phyloP scores from a whole-genome alignment of 2,329 filamentous ascomycete genomes.

The Colletotrichum musae region DNA sequence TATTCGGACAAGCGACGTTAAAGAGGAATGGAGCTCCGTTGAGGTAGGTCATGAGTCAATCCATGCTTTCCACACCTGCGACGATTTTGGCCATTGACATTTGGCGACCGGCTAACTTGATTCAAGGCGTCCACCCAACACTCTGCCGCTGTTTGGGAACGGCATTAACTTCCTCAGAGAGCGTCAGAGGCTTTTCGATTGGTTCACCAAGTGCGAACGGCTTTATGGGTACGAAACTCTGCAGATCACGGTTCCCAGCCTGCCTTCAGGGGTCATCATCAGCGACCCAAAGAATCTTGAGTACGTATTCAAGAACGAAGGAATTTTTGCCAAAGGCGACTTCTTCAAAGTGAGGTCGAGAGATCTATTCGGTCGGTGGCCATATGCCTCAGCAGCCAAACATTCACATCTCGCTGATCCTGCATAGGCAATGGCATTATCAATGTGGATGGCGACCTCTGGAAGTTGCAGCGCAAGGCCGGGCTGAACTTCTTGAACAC shows the following conservation, averaged over 20 bases:
- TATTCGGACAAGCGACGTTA: conserved; percentile 34
- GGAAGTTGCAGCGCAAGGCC: conserved; percentile 74
- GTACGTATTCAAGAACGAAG: conserved; percentile 73
- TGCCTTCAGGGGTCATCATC: conserved; percentile 75
- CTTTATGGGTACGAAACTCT: conserved; percentile 72
- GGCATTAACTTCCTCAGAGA: conserved; percentile 73
- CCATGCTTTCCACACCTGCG: not conserved
- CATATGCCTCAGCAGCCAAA: not conserved
- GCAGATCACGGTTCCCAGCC: conserved; percentile 72
- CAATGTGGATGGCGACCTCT: conserved; percentile 75
- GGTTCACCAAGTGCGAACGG: conserved; percentile 73
- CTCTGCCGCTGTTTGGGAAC: conserved; percentile 71
- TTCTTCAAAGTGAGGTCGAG: conserved; percentile 73
- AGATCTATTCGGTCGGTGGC: conserved; percentile 68
- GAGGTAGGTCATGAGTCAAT: conserved; percentile 31
- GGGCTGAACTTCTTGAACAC: conserved; percentile 72
- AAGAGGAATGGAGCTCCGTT: conserved; percentile 41
- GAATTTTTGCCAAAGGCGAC: conserved; percentile 71
- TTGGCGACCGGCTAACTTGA: conserved; percentile 12
- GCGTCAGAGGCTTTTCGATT: conserved; percentile 72
- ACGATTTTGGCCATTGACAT: not conserved
- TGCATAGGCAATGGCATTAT: conserved; percentile 72
- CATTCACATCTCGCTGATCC: not conserved
- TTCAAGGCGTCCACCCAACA: conserved; percentile 63
- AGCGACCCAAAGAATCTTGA: conserved; percentile 74